Evolutionary conservation across 2,329 filamentous ascomycete genomes (phyloP).

Genomic region (Fusarium sp.): DNA sequence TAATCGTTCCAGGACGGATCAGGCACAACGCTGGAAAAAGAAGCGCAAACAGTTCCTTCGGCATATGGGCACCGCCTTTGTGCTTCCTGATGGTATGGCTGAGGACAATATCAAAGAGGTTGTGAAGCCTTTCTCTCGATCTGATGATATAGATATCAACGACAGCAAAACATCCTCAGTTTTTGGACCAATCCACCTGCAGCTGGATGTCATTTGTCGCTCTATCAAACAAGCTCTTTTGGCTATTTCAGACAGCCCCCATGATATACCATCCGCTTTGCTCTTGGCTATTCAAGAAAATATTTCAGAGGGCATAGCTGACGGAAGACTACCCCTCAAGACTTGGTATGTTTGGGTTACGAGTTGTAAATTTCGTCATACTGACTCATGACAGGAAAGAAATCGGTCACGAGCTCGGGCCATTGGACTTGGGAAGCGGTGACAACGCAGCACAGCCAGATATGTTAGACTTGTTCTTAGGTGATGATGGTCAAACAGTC

Average conservation of each 20-base stretch:
- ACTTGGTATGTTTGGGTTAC: constrained; percentile 53
- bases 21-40: constrained; percentile 50
- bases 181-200: constrained; percentile 44
- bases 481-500: constrained; percentile 48
- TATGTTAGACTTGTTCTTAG: constrained; percentile 50
- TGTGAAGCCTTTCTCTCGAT: constrained; percentile 26
- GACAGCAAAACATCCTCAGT: constrained; percentile 7
- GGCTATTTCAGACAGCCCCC: constrained; percentile 24
- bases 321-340: constrained; percentile 50
- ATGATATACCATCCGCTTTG: constrained; percentile 49
- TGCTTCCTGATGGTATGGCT: constrained; percentile 57
- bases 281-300: constrained; percentile 49
- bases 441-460: constrained; percentile 49
- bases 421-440: constrained; percentile 1
- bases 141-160: neutral
- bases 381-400: constrained; percentile 49
- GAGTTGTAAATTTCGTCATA: neutral
- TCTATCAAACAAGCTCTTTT: constrained; percentile 42
- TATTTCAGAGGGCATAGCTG: constrained; percentile 46
- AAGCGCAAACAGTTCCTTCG: constrained; percentile 50
- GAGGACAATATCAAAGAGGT: constrained; percentile 47
- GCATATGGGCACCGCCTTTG: constrained; percentile 53
- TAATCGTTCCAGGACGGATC: constrained; percentile 46
- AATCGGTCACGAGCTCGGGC: constrained; percentile 36
- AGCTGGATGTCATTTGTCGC: constrained; percentile 45